These are phyloP conservation scores for Pseudopithomyces chartarum DNA, from an alignment of 2,329 filamentous ascomycete genomes.

Conservation along the genomic window DNA sequence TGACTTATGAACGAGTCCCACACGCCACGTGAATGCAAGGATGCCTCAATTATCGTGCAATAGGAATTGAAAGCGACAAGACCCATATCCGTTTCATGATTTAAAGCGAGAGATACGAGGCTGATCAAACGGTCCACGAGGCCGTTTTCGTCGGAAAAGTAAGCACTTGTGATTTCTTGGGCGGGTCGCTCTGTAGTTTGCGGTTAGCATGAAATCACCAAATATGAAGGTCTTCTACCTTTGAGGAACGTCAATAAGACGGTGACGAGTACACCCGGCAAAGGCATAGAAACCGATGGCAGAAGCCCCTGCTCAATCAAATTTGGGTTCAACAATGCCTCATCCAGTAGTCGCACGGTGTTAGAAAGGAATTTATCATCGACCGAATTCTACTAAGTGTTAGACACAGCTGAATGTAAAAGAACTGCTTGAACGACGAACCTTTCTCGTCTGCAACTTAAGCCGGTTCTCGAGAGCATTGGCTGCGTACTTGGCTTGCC, in stretches of 20 bases:
- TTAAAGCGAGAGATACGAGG: conserved; percentile 29
- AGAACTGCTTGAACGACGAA: conserved; percentile 19
- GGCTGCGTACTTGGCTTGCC: conserved; percentile 42
- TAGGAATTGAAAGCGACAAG: conserved; percentile 31
- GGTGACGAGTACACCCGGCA: conserved; percentile 34
- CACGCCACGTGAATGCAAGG: conserved; percentile 37
- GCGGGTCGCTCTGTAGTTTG: conserved; percentile 38
- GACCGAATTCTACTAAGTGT: conserved; percentile 26
- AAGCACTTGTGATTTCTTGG: conserved; percentile 33
- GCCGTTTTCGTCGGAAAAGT: conserved; percentile 36
- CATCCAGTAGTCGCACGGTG: conserved; percentile 34
- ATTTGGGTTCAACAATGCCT: conserved; percentile 33
- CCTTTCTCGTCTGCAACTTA: conserved; percentile 37
- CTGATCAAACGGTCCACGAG: conserved; percentile 39
- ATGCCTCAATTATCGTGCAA: conserved; percentile 42
- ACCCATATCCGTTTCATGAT: conserved; percentile 17
- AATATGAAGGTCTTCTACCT: conserved; percentile 25
- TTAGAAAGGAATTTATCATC: conserved; percentile 40
- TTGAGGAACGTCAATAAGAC: conserved; percentile 41
- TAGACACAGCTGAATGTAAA: conserved; percentile 15
- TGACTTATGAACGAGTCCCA: conserved; percentile 41
- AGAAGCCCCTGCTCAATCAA: conserved; percentile 29
- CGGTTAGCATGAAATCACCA: conserved; percentile 25
- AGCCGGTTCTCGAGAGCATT: conserved; percentile 35
- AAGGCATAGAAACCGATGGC: conserved; percentile 25